A percentile compares a stretch with the other conserved stretches of the same genome.
These are phyloP conservation scores for Alternaria novae-zelandiae DNA, from an alignment of 2,329 filamentous ascomycete species.

Conservation along the genomic window DNA sequence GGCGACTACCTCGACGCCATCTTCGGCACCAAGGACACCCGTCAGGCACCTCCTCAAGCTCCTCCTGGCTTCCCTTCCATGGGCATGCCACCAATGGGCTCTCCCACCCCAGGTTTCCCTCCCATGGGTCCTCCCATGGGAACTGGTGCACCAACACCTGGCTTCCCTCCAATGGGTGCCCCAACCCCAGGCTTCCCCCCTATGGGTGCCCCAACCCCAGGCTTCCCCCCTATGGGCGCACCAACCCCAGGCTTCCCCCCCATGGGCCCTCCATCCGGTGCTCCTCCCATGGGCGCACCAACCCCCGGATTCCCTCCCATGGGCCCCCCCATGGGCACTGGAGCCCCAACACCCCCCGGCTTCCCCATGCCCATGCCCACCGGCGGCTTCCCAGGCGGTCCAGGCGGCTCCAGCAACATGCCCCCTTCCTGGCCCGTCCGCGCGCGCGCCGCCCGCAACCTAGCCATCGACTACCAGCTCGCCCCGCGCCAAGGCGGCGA, in stretches of 20 bases:
- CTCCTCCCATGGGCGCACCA: not conserved
- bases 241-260: not conserved
- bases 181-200: not conserved
- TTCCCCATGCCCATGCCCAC: conserved; percentile 10
- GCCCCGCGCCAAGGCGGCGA: conserved; percentile 16
- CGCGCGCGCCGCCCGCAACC: not conserved
- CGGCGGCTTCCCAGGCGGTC: not conserved
- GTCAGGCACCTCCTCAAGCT: conserved; percentile 2
- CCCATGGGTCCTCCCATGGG: not conserved
- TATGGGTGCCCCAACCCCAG: no score
- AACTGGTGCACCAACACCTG: not conserved
- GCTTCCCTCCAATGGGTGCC: conserved; percentile 3
- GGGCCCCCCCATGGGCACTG: not conserved
- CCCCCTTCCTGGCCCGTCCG: not conserved
- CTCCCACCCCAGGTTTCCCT: not conserved
- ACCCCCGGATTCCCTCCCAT: conserved; percentile 1
- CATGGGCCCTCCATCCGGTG: not conserved
- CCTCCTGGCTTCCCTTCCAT: not conserved
- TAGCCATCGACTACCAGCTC: conserved; percentile 25
- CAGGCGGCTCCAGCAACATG: not conserved
- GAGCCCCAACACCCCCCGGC: not conserved
- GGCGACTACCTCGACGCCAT: conserved; percentile 17
- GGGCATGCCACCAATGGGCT: not conserved
- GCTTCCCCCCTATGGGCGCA: no score
- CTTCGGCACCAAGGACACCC: conserved; percentile 18